These are phyloP conservation scores for Gnomoniopsis smithogilvyi DNA, from an alignment of 2,329 filamentous ascomycete species.

Conservation along the genomic window DNA sequence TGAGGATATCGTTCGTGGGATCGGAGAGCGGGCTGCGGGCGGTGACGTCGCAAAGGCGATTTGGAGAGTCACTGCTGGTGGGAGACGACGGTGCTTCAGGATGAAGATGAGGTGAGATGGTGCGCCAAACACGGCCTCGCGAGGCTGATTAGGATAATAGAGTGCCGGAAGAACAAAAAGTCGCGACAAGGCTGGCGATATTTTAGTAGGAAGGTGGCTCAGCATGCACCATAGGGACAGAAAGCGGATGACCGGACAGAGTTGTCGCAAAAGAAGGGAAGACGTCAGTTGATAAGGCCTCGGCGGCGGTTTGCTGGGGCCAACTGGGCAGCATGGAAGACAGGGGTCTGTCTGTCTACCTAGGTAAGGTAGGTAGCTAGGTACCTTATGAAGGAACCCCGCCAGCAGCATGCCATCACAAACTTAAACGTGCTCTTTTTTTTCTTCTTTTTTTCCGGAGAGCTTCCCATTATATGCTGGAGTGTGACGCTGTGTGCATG, in stretches of 20 bases:
- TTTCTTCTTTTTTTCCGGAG: too few relatives aligned
- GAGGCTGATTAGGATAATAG: too few relatives aligned
- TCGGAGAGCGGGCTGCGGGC: neutral
- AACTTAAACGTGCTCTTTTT: too few relatives aligned
- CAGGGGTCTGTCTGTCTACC: neutral
- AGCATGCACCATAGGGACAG: too few relatives aligned
- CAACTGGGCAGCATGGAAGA: neutral
- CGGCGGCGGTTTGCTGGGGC: neutral
- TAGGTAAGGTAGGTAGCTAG: neutral
- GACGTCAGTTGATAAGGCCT: neutral
- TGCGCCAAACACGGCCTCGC: neutral
- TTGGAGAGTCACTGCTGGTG: neutral
- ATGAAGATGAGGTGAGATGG: neutral
- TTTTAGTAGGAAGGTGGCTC: too few relatives aligned
- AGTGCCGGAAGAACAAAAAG: too few relatives aligned
- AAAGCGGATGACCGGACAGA: too few relatives aligned
- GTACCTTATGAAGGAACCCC: too few relatives aligned
- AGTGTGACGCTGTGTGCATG: too few relatives aligned
- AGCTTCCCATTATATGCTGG: too few relatives aligned
- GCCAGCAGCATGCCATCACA: too few relatives aligned
- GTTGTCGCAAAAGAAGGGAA: neutral
- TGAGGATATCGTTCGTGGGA: neutral
- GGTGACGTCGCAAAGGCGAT: conserved; percentile 10
- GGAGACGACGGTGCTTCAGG: conserved; percentile 5
- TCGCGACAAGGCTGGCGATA: too few relatives aligned